Percentiles rank a stretch among this genome's conserved stretches.
phyloP scores from a whole-genome alignment of 768 basidiomycete genomes.

The Coprinopsis strossmayeri region DNA sequence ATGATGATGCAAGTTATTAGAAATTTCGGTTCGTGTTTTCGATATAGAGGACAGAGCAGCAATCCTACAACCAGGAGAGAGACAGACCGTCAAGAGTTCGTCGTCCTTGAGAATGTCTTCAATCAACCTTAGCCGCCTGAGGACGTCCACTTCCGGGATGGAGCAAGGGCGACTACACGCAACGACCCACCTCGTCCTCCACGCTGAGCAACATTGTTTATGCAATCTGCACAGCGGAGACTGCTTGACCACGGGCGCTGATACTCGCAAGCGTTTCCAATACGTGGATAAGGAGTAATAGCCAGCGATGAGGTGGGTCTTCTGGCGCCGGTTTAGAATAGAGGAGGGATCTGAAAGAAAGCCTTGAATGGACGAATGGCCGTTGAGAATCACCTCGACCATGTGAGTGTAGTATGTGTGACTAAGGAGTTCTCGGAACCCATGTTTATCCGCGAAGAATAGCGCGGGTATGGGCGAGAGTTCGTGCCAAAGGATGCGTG shows the following conservation, averaged over 20 bases:
- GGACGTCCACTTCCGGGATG: constrained; percentile 25
- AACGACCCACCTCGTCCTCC: constrained; percentile 28
- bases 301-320: constrained; percentile 5
- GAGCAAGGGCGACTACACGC: constrained; percentile 19
- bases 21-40: constrained; percentile 23
- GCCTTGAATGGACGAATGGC: background rate
- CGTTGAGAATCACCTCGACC: constrained; percentile 12
- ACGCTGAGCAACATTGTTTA: constrained; percentile 29
- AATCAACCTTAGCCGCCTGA: constrained; percentile 27
- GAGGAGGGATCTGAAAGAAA: constrained; percentile 1
- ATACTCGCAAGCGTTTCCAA: constrained; percentile 25
- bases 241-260: constrained; percentile 23
- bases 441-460: constrained; percentile 16
- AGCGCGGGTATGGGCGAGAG: constrained; percentile 19
- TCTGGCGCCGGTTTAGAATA: constrained; percentile 5
- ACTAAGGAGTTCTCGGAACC: constrained; percentile 14
- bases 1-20: constrained; percentile 30
- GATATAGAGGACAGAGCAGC: constrained; percentile 27
- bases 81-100: constrained; percentile 21
- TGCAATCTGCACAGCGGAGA: constrained; percentile 29
- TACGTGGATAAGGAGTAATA: constrained; percentile 11
- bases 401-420: constrained; percentile 21
- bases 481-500: constrained; percentile 11
- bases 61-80: constrained; percentile 29
- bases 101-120: constrained; percentile 24